These are phyloP conservation scores for Durusdinium trenchii DNA, from an alignment of 73 alveolate genomes.

Conservation along the genomic window DNA sequence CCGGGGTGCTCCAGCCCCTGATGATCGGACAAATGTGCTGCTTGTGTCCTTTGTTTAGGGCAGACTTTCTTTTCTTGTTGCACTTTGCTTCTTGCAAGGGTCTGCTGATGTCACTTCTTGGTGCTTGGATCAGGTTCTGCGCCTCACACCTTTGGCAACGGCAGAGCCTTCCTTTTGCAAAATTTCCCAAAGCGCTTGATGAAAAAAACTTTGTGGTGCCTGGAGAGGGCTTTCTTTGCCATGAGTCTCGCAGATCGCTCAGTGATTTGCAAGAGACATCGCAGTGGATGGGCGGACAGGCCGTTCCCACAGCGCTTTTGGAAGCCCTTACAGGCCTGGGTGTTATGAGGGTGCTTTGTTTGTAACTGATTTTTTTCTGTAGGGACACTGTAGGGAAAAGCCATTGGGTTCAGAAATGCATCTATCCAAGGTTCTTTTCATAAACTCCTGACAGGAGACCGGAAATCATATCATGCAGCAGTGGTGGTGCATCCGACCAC, in stretches of 20 bases:
- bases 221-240: neutral
- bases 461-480: neutral
- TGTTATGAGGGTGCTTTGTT: neutral
- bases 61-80: neutral
- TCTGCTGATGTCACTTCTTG: neutral
- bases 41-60: neutral
- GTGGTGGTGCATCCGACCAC: neutral
- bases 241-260: neutral
- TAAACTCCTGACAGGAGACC: neutral
- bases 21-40: neutral
- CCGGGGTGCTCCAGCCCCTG: neutral
- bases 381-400: neutral
- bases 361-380: neutral
- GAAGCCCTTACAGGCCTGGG: neutral
- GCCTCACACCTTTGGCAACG: neutral
- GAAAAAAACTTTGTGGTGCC: conserved; percentile 19
- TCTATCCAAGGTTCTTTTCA: neutral
- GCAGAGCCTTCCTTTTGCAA: neutral
- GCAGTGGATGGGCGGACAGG: neutral
- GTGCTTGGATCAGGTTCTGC: neutral
- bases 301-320: neutral
- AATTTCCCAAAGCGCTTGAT: neutral
- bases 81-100: neutral
- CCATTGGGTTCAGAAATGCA: neutral
- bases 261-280: neutral